Evolutionary conservation across 345 rosid genomes (phyloP), one percentile per base, ranked within the genome.

Genomic region (Turnera subulata): DNA sequence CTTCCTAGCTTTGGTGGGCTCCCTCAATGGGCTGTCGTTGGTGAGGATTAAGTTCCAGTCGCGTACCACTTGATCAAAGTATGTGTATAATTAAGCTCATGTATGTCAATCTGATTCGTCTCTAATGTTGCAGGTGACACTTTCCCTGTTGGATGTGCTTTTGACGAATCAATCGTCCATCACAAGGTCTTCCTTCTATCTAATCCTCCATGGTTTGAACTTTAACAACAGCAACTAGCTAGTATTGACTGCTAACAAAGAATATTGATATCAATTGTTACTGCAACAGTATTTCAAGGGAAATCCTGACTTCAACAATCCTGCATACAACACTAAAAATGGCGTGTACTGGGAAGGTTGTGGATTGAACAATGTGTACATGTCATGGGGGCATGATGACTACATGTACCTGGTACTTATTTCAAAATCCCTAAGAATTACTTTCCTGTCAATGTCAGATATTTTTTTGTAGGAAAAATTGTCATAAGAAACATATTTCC

Each of bases 11-110:
- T 91, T 59, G 96, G 97, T 42, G 89, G 56, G 66, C 96, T 88
- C 15, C 91, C 94, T 56, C 97, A 91, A 38, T 91, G 97, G 96
- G 97, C 94, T 61, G 91, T 84, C 29, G 94, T 88, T 24, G 97
- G 95, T 81, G 53, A 78, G 86, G 63, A 22, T n/a, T n/a, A n/a
- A n/a, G n/a, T n/a, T n/a, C n/a, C n/a, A n/a, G n/a, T n/a, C n/a
- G n/a, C n/a, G n/a, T n/a, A n/a, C n/a, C n/a, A n/a, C n/a, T n/a
- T n/a, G n/a, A n/a, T n/a, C n/a, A n/a, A n/a, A n/a, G n/a, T n/a
- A n/a, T n/a, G n/a, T n/a, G n/a, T n/a, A n/a, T n/a, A n/a, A n/a
- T n/a, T n/a, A n/a, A n/a, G n/a, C n/a, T n/a, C n/a, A 21, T 52
- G 10, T n/a, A 4, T 40, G 11, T 4, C 9, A 40, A 40, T 5